phyloP scores from a whole-genome alignment of 805 yeast genomes.

The Cyberlindnera lachancei region DNA sequence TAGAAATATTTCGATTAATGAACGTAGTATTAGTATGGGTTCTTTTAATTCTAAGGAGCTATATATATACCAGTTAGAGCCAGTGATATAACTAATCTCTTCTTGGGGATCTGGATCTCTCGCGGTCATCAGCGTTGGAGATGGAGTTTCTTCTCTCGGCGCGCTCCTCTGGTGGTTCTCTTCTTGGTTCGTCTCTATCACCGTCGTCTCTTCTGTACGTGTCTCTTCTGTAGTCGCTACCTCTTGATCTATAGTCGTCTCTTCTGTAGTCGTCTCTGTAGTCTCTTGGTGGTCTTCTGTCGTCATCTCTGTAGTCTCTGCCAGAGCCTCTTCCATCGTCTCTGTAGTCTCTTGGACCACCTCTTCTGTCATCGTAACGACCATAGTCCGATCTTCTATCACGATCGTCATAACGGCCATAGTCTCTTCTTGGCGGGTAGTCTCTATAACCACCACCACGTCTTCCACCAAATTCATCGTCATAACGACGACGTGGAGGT shows the following conservation, averaged over 20 bases:
- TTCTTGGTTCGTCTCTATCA: slow-evolving; percentile 7
- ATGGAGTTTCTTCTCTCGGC: slow-evolving; percentile 11
- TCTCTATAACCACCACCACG: slow-evolving; percentile 17
- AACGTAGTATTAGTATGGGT: too few relatives aligned
- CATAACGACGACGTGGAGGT: slow-evolving; percentile 13
- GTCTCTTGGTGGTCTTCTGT: slow-evolving; percentile 7
- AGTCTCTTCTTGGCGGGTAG: slow-evolving; percentile 14
- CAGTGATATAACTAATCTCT: too few relatives aligned
- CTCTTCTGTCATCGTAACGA: slow-evolving; percentile 10
- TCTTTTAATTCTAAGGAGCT: too few relatives aligned
- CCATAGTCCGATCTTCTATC: slow-evolving; percentile 6
- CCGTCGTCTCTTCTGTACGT: slow-evolving; percentile 11
- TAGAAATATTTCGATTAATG: too few relatives aligned
- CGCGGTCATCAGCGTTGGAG: slow-evolving; percentile 6
- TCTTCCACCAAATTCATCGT: slow-evolving; percentile 13
- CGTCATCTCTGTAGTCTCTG: slow-evolving; percentile 15
- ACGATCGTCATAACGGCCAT: slow-evolving; percentile 8
- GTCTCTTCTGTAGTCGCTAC: slow-evolving; percentile 13
- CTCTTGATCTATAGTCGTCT: slow-evolving; percentile 16
- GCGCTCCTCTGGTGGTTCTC: too few relatives aligned
- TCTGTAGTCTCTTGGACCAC: slow-evolving; percentile 9
- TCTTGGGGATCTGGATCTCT: slow-evolving; percentile 25
- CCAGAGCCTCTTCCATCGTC: slow-evolving; percentile 6
- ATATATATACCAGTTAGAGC: too few relatives aligned
- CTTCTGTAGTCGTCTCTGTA: slow-evolving; percentile 12